These are phyloP conservation scores for Cyphellophora europaea DNA, from an alignment of 2,329 filamentous ascomycete species.

Conservation along the genomic window DNA sequence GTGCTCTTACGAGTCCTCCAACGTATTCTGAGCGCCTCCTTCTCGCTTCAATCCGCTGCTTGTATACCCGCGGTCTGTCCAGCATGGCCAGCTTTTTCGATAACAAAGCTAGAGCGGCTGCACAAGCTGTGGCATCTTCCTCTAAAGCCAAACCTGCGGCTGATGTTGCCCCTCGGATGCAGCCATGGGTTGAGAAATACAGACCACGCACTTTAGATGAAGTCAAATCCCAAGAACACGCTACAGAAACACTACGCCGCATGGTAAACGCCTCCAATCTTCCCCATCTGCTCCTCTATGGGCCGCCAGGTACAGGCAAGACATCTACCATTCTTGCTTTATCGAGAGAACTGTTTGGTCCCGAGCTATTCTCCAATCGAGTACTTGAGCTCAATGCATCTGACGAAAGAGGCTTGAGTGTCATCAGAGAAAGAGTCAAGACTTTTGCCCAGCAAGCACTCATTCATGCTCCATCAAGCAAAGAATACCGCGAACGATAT, in stretches of 20 bases:
- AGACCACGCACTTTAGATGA: constrained; percentile 89
- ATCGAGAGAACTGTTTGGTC: constrained; percentile 93
- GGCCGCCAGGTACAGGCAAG: constrained; percentile 93
- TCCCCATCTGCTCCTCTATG: constrained; percentile 99
- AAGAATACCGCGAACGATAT: constrained; percentile 51
- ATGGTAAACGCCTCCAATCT: constrained; percentile 94
- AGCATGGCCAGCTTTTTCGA: constrained; percentile 95
- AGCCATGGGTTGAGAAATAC: constrained; percentile 98
- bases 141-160: constrained; percentile 56
- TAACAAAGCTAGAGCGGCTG: constrained; percentile 69
- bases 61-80: too few relatives aligned
- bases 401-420: constrained; percentile 93
- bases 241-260: constrained; percentile 80
- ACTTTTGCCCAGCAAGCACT: constrained; percentile 60
- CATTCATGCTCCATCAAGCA: constrained; percentile 13
- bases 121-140: constrained; percentile 60
- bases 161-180: constrained; percentile 56
- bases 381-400: constrained; percentile 99
- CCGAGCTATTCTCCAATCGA: constrained; percentile 81
- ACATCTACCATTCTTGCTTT: constrained; percentile 95
- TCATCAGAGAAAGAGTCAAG: constrained; percentile 96
- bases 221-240: constrained; percentile 96
- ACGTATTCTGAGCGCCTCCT: too few relatives aligned
- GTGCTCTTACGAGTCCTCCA: too few relatives aligned
- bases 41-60: too few relatives aligned